Evolutionary conservation across 768 basidiomycete species (phyloP).

Genomic region (Suillus weaverae): DNA sequence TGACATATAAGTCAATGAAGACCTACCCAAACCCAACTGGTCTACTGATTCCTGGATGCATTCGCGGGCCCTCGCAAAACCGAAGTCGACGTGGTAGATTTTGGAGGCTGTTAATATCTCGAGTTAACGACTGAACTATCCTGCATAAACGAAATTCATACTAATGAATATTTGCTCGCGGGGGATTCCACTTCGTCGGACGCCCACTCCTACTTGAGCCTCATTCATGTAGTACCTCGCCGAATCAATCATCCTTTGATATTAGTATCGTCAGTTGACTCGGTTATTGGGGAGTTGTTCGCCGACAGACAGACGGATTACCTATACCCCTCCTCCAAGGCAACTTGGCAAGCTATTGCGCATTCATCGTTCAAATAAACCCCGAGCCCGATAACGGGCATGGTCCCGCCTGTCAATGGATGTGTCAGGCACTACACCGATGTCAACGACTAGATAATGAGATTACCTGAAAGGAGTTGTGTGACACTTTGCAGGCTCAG

Average conservation of each 20-base stretch:
- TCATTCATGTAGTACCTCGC: conserved; percentile 30
- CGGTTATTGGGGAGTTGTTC: background rate
- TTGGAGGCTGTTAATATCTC: conserved; percentile 23
- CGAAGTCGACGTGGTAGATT: conserved; percentile 4
- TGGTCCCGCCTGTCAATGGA: conserved; percentile 17
- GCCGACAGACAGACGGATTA: conserved; percentile 1
- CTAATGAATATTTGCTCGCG: conserved; percentile 33
- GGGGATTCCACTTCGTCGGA: conserved; percentile 21
- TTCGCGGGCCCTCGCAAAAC: conserved; percentile 18
- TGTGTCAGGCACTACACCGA: background rate
- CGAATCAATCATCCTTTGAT: conserved; percentile 25
- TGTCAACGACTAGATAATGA: background rate
- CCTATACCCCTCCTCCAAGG: conserved; percentile 30
- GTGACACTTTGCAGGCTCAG: background rate
- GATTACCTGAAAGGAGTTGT: background rate
- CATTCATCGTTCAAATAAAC: conserved; percentile 21
- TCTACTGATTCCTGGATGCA: conserved; percentile 24
- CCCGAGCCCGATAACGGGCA: conserved; percentile 30
- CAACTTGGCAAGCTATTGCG: conserved; percentile 17
- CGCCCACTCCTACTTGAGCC: conserved; percentile 25
- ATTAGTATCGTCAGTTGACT: background rate
- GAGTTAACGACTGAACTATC: background rate
- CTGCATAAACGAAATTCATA: conserved; percentile 10
- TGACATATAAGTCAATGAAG: background rate
- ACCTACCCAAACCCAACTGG: conserved; percentile 22